A percentile compares a stretch with the other conserved stretches of the same genome.
Conservation (phyloP, 768 basidiomycete genomes). For the Suillus paluster region DNA sequence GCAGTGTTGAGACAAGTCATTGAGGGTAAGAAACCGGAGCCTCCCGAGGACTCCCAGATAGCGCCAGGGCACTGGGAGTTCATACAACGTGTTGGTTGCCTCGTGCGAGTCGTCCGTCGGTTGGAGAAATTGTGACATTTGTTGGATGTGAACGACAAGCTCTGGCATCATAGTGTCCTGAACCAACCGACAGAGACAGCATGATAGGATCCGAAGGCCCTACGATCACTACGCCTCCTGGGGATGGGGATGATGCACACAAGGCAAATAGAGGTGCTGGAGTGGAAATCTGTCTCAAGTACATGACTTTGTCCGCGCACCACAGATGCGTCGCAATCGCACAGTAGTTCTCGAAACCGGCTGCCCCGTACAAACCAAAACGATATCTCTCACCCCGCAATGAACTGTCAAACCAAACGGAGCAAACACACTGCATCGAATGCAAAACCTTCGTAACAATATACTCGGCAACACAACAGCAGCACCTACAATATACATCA, state of each 20-base stretch:
- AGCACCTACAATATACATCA: constrained; percentile 1
- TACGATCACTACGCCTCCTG: too few species aligned
- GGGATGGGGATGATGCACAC: too few species aligned
- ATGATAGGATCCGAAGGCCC: too few species aligned
- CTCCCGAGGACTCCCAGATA: too few species aligned
- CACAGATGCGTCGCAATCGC: background rate
- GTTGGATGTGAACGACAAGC: too few species aligned
- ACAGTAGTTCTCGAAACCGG: background rate
- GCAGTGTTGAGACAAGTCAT: too few species aligned
- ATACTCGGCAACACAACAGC: background rate
- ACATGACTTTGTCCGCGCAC: background rate
- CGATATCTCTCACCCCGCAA: background rate
- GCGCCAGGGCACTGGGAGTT: too few species aligned
- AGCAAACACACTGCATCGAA: background rate
- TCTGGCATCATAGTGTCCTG: background rate
- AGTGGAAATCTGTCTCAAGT: background rate
- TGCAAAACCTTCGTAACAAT: background rate
- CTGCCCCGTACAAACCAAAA: background rate
- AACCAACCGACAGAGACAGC: background rate
- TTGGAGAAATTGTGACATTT: too few species aligned
- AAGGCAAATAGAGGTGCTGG: background rate
- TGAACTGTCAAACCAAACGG: background rate
- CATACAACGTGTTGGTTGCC: too few species aligned
- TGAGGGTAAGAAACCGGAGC: too few species aligned
- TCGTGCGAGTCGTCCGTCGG: too few species aligned